A percentile compares a stretch with the other conserved stretches of the same genome.
Conservation (phyloP, 306 rosid genomes). For the Trifolium subterraneum region DNA sequence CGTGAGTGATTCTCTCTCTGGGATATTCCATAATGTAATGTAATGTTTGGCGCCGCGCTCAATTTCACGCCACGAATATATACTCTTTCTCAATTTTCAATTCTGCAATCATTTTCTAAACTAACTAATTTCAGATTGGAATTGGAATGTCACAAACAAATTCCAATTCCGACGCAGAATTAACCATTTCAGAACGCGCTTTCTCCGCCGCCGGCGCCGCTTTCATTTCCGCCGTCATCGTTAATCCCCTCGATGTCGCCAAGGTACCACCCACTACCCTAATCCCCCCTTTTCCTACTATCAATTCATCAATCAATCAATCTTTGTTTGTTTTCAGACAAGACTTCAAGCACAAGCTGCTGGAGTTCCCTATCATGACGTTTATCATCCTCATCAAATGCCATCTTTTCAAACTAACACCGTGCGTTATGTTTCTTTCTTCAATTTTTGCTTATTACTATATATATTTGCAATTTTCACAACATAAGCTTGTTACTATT, state of each 20-base stretch:
- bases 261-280: slow-evolving; percentile 50
- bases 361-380: slow-evolving; percentile 75
- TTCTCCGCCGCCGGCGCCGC: slow-evolving; percentile 89
- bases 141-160: slow-evolving; percentile 29
- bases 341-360: slow-evolving; percentile 98
- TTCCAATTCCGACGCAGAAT: slow-evolving; percentile 48
- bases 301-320: not conserved
- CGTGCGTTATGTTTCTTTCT: slow-evolving; percentile 37
- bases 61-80: slow-evolving; percentile 64
- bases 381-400: slow-evolving; percentile 31
- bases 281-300: not conserved
- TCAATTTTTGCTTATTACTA: not conserved
- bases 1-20: not conserved
- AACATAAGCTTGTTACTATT: not conserved
- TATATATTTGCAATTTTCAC: not conserved
- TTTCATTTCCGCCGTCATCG: slow-evolving; percentile 74
- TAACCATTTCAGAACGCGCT: slow-evolving; percentile 68
- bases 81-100: not conserved
- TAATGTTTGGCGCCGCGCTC: slow-evolving; percentile 67
- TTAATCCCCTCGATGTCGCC: slow-evolving; percentile 93
- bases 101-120: not conserved
- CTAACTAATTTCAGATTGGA: no score
- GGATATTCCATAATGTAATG: not conserved
- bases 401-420: slow-evolving; percentile 57
- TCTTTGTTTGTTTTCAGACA: slow-evolving; percentile 51